Conservation (phyloP, 352 stramenopile genomes). For the Globisporangium recalcitrans region DNA sequence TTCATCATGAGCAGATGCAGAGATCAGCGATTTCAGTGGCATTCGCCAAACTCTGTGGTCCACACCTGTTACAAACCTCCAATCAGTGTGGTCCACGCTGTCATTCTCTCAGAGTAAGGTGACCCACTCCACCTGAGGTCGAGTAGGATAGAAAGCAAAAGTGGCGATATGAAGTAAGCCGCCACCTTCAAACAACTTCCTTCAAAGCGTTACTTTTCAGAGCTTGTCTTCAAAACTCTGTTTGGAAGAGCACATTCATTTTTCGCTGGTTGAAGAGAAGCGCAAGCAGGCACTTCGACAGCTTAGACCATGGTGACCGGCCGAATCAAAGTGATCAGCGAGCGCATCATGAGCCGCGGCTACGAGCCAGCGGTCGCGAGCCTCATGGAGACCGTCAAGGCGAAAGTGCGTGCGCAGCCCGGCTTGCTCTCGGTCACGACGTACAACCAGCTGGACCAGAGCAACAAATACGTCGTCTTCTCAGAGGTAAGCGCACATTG, state of each 20-base stretch:
- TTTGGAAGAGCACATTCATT: constrained; percentile 10
- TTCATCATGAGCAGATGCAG: no score
- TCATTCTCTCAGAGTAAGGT: no score
- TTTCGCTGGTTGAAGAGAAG: no score
- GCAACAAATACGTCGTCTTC: constrained; percentile 88
- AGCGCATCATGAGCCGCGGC: constrained; percentile 85
- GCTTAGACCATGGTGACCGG: constrained; percentile 36
- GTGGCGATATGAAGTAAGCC: constrained; percentile 1
- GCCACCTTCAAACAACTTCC: background rate
- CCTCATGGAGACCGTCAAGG: constrained; percentile 86
- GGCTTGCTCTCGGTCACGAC: constrained; percentile 76
- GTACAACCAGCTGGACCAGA: constrained; percentile 66
- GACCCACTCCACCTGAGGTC: background rate
- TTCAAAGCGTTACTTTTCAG: background rate
- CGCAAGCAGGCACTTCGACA: no score
- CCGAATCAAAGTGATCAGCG: constrained; percentile 68
- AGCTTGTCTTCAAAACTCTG: background rate
- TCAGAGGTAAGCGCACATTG: constrained; percentile 47
- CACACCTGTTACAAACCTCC: no score
- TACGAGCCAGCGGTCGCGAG: constrained; percentile 78
- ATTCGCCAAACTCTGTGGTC: background rate
- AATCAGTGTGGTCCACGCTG: no score
- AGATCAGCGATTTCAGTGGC: no score
- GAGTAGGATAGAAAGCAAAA: background rate
- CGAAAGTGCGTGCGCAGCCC: constrained; percentile 68